Evolutionary conservation across 2,329 filamentous ascomycete genomes (phyloP), one percentile per base, ranked within the genome.

Genomic region (Talaromyces sp.): DNA sequence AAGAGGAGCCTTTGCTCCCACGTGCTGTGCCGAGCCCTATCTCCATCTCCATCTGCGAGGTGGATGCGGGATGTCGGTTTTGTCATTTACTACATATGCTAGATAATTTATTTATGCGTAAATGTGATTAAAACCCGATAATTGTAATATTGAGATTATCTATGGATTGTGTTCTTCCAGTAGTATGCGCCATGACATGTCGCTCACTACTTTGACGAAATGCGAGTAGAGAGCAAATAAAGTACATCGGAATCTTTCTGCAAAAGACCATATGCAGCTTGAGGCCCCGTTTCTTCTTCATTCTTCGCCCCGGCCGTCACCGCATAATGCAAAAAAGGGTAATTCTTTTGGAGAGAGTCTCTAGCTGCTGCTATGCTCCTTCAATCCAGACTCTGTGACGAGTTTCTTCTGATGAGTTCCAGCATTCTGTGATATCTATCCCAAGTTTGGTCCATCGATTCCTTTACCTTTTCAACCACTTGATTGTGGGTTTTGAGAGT

Each of bases 1-100:
- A 54, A 36, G 51, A 54, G 27, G 51, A 54, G 51, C 29, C 51
- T 31, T 53, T 34, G 17, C 27, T 54, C 29, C 53, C 53, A 56
- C 53, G 53, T 56, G 53, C 31, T 56, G 19, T 25, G 53, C 53
- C 53, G 31, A 56, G 19, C 31, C 53, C 53, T 56, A 56, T 36
- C 53, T 56, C 29, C 53, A 34, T 56, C 19, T 56, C 7, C 31
- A 8, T 56, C 19, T 10, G 11, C 27, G n/a, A n/a, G 49, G 6
- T 56, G 34, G 29, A 56, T 56, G 53, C 53, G 31, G 53, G 53
- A 22, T 38, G 53, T 36, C 11, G 53, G 31, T 38, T 56, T 5
- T 19, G 3, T 36, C 13, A 36, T 36, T 22, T 34, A 7, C n/a
- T 34, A 34, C 15, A 19, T 13, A 34, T 34, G 49, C 45, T 25